Conservation (phyloP, 805 yeast genomes). For the Yarrowia yakushimensis region DNA sequence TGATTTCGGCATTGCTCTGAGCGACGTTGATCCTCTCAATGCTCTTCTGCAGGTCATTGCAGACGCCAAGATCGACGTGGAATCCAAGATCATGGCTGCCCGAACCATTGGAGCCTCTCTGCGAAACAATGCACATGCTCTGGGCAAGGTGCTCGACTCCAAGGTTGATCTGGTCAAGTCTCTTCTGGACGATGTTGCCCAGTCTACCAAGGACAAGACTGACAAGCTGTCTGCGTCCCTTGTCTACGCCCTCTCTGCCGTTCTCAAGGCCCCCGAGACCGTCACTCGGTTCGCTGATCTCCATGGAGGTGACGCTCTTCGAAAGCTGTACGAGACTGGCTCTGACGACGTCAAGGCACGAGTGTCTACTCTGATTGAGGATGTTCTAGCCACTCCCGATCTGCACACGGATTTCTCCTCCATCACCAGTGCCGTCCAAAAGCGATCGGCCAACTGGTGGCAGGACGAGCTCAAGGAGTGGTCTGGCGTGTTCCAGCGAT, state of each 20-base stretch:
- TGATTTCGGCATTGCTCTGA: conserved; percentile 18
- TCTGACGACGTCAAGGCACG: conserved; percentile 10
- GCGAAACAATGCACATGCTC: conserved; percentile 67
- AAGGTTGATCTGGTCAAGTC: conserved; percentile 1
- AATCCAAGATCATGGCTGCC: conserved; percentile 38
- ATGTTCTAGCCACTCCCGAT: conserved; percentile 14
- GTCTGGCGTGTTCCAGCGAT: conserved; percentile 8
- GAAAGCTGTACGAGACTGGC: not conserved
- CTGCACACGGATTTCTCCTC: conserved; percentile 7
- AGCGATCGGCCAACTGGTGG: conserved; percentile 19
- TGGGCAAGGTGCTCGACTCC: conserved; percentile 7
- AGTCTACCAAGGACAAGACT: not conserved
- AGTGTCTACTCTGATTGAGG: not conserved
- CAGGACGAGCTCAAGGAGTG: conserved; percentile 18
- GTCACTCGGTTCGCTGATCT: conserved; percentile 12
- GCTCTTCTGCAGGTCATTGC: not conserved
- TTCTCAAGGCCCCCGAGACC: conserved; percentile 11
- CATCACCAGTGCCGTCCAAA: conserved; percentile 7
- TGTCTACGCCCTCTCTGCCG: not conserved
- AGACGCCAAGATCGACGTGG: conserved; percentile 27
- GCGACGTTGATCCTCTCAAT: not conserved
- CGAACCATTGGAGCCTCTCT: conserved; percentile 62
- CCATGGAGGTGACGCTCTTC: not conserved
- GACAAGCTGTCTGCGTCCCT: conserved; percentile 6
- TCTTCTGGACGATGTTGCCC: not conserved